A percentile compares a stretch with the other conserved stretches of the same genome.
These are phyloP conservation scores for Sugiyamaella lignohabitans DNA, from an alignment of 805 yeast genomes.

Conservation along the genomic window DNA sequence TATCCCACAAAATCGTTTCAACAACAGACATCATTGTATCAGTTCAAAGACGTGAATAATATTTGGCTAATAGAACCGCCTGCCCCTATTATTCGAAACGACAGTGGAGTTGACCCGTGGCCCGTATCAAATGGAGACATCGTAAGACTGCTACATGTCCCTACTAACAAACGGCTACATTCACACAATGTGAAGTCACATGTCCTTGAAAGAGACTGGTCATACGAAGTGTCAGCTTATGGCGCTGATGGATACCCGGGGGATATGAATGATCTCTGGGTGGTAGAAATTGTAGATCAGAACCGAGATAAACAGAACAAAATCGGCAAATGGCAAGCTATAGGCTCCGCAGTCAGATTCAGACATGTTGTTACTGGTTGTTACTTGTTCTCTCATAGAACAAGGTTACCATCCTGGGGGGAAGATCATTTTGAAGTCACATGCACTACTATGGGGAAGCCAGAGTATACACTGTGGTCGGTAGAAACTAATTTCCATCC, in stretches of 20 bases:
- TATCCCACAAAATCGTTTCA: conserved; percentile 51
- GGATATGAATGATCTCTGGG: conserved; percentile 54
- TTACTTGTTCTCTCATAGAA: conserved; percentile 53
- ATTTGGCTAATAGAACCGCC: conserved; percentile 55
- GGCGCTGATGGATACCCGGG: conserved; percentile 49
- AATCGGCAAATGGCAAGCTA: conserved; percentile 31
- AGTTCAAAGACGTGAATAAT: conserved; percentile 49
- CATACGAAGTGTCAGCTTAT: conserved; percentile 34
- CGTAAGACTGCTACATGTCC: conserved; percentile 39
- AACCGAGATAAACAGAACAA: conserved; percentile 27
- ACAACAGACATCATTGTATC: conserved; percentile 64
- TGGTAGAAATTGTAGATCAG: conserved; percentile 37
- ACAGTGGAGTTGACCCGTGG: conserved; percentile 16
- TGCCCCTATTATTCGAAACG: not conserved
- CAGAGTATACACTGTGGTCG: conserved; percentile 53
- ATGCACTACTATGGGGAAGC: conserved; percentile 59
- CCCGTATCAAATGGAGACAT: conserved; percentile 47
- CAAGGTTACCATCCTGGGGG: conserved; percentile 63
- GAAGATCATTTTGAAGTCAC: conserved; percentile 65
- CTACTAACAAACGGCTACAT: conserved; percentile 20
- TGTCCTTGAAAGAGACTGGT: conserved; percentile 21
- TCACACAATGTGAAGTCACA: conserved; percentile 20
- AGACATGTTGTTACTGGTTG: conserved; percentile 55
- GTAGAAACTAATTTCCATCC: conserved; percentile 56
- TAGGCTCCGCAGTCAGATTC: conserved; percentile 52